Evolutionary conservation across 2,329 filamentous ascomycete species (phyloP).

Genomic region (Ascosphaera aggregata): DNA sequence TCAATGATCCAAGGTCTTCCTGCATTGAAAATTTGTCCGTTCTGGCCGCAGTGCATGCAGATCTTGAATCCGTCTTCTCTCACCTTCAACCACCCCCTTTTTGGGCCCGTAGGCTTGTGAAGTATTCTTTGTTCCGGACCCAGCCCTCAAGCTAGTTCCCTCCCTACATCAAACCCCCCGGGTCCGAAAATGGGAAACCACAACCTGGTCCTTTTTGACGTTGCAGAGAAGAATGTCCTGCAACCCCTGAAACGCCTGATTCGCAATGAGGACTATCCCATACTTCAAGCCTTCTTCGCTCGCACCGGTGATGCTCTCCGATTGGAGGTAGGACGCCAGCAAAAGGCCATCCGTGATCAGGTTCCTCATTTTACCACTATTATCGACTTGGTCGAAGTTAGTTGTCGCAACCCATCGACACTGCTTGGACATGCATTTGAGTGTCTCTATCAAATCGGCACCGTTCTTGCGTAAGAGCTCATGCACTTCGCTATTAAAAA

Average conservation of each 20-base stretch:
- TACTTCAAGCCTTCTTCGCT: conserved; percentile 1
- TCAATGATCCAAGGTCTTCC: no score
- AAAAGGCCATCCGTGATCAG: conserved; percentile 1
- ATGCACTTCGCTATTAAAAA: neutral
- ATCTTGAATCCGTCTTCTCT: no score
- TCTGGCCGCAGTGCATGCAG: no score
- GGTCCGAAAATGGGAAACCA: neutral
- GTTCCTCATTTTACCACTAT: conserved; percentile 3
- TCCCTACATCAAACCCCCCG: neutral
- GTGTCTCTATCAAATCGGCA: conserved; percentile 4
- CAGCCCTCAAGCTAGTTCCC: neutral
- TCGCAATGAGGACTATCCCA: conserved; percentile 1
- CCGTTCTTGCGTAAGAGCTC: conserved; percentile 4
- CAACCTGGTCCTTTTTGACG: neutral
- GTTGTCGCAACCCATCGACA: conserved; percentile 1
- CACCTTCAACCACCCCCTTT: no score
- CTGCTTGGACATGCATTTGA: conserved; percentile 3
- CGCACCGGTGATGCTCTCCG: conserved; percentile 1
- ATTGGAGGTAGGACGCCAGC: neutral
- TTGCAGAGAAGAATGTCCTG: conserved; percentile 1
- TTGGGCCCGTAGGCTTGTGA: neutral
- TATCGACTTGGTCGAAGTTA: conserved; percentile 2
- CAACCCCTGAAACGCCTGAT: conserved; percentile 1
- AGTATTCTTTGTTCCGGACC: no score
- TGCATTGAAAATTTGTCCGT: no score